These are phyloP conservation scores for Basipetospora sp. DNA, from an alignment of 2,329 filamentous ascomycete genomes.

Conservation along the genomic window DNA sequence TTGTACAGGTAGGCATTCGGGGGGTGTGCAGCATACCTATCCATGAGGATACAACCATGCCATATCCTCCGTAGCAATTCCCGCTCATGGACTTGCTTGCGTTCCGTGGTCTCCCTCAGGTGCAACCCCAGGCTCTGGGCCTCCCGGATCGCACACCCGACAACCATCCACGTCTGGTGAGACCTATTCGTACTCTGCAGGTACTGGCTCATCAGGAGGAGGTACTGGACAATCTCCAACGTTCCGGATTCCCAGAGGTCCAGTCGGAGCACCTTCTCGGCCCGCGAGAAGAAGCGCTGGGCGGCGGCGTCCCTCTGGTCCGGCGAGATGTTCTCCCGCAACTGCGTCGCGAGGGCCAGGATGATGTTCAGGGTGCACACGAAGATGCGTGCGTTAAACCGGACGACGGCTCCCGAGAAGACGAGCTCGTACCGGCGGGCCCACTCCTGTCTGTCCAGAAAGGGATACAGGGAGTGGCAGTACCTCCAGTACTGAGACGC, in stretches of 20 bases:
- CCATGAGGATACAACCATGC: slow-evolving; percentile 25
- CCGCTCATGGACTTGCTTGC: slow-evolving; percentile 12
- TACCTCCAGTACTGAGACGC: slow-evolving; percentile 31
- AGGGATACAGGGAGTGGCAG: slow-evolving; percentile 31
- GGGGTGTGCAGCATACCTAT: slow-evolving; percentile 15
- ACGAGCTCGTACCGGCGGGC: slow-evolving; percentile 24
- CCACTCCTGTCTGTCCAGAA: slow-evolving; percentile 25
- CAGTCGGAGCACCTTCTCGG: slow-evolving; percentile 26
- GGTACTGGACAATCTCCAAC: slow-evolving; percentile 28
- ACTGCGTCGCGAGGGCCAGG: slow-evolving; percentile 29
- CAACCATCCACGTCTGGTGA: slow-evolving; percentile 34
- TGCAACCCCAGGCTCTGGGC: slow-evolving; percentile 33
- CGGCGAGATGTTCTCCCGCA: slow-evolving; percentile 24
- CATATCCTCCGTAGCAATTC: slow-evolving; percentile 19
- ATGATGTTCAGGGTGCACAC: slow-evolving; percentile 31
- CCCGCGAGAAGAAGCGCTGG: slow-evolving; percentile 26
- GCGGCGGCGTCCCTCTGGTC: slow-evolving; percentile 26
- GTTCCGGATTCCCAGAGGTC: slow-evolving; percentile 28
- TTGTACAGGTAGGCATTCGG: not conserved
- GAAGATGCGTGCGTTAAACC: slow-evolving; percentile 26
- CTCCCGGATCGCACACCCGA: slow-evolving; percentile 29
- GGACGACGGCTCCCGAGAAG: slow-evolving; percentile 22
- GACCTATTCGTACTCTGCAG: slow-evolving; percentile 32
- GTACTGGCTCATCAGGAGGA: slow-evolving; percentile 33
- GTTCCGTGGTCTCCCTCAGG: slow-evolving; percentile 21